Percentiles rank a stretch among this genome's conserved stretches.
These are phyloP conservation scores for Colletotrichum truncatum DNA, from an alignment of 2,329 filamentous ascomycete genomes.

Conservation along the genomic window DNA sequence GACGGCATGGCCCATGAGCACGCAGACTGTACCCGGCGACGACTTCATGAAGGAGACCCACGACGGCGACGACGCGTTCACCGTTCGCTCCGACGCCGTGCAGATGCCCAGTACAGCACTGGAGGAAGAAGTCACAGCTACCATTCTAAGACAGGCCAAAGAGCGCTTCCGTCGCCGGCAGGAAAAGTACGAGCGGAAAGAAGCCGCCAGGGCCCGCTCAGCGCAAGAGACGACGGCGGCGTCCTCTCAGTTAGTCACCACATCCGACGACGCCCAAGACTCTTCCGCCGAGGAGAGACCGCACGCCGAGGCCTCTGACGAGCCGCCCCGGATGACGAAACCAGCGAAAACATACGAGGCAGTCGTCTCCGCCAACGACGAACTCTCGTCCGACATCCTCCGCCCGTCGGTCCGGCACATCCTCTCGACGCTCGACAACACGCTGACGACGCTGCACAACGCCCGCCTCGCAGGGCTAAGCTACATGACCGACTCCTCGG, in stretches of 20 bases:
- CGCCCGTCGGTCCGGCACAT: conserved; percentile 76
- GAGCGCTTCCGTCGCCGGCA: conserved; percentile 63
- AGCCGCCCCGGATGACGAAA: not conserved
- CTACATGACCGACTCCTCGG: conserved; percentile 49
- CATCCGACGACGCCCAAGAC: not conserved
- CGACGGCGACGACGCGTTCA: conserved; percentile 61
- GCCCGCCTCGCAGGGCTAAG: conserved; percentile 64
- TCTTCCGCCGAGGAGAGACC: not conserved
- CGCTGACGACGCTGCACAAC: conserved; percentile 77
- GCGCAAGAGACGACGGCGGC: not conserved
- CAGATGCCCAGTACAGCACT: conserved; percentile 67
- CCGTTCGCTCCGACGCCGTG: conserved; percentile 53
- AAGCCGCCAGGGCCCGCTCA: not conserved
- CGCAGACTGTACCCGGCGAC: conserved; percentile 67
- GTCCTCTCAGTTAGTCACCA: not conserved
- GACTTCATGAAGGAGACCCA: conserved; percentile 56
- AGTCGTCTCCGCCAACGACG: conserved; percentile 75
- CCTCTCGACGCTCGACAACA: conserved; percentile 72
- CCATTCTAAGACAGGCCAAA: conserved; percentile 74
- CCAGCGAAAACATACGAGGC: conserved; percentile 50
- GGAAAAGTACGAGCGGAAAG: conserved; percentile 3
- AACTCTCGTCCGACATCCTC: conserved; percentile 70
- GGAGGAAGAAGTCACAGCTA: conserved; percentile 75
- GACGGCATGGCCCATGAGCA: conserved; percentile 86
- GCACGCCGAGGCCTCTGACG: not conserved